Conservation (phyloP, 371 early-diverging fungal genomes). For the Synchytrium microbalum region DNA sequence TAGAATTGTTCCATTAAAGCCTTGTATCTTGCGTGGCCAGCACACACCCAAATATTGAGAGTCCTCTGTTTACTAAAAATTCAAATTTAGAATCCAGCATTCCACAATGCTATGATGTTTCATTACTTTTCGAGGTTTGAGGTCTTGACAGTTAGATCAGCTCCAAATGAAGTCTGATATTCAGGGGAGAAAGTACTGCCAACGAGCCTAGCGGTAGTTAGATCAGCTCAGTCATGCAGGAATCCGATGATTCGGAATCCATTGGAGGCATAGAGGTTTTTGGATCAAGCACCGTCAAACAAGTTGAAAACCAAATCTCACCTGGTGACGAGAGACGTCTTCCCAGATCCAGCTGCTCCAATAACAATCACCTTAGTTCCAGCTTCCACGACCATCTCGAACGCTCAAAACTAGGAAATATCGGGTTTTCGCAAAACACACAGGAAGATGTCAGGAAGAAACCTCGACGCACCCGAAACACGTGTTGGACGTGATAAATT, state of each 20-base stretch:
- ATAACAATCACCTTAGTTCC: conserved; percentile 35
- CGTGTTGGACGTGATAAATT: background rate
- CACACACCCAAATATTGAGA: conserved; percentile 36
- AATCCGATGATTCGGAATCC: too few species aligned
- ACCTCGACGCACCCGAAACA: background rate
- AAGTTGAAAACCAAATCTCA: too few species aligned
- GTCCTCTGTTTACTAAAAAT: background rate
- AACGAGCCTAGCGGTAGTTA: background rate
- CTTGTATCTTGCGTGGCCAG: conserved; percentile 43
- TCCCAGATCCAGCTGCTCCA: conserved; percentile 38
- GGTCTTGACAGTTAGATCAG: conserved; percentile 35
- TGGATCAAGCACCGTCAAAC: too few species aligned
- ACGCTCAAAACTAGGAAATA: too few species aligned
- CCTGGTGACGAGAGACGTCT: conserved; percentile 35
- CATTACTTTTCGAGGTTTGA: conserved; percentile 21
- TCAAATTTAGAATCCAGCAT: too few species aligned
- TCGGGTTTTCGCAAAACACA: too few species aligned
- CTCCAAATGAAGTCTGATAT: conserved; percentile 40
- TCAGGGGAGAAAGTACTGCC: conserved; percentile 27
- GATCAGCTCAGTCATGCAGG: too few species aligned
- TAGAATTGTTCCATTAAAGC: conserved; percentile 41
- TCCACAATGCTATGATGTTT: background rate
- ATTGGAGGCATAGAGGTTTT: background rate
- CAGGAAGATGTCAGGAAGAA: too few species aligned
- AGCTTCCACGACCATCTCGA: background rate